Base-by-base conservation (phyloP, 345 rosid genomes). In the Bruguiera sexangula region DNA sequence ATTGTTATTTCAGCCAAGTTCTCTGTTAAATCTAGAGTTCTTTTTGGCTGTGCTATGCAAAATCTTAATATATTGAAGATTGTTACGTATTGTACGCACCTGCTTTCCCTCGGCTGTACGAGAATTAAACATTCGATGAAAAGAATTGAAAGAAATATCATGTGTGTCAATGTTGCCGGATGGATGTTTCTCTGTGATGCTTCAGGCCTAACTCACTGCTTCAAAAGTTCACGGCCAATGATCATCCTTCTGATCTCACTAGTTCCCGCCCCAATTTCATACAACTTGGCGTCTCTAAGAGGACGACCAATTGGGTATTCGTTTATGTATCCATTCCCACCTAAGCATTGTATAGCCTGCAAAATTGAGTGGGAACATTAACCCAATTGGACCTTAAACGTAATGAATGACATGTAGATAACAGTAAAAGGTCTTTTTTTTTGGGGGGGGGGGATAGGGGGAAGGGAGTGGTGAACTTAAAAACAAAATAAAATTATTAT, bases 331-430 rank as follows among this genome's bases (percentile, higher is more conserved):
- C 97, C 97, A 36, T 94, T 91, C 22, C 98, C 97, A 1, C 98
- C 97, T 78, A 94, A 74, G 79, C 98, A 94, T 74, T 94, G 98
- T 83, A 94, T 87, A 7, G 98, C 98, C 98, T 89, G 88, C 77
- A 82, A 77, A 73, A 56, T 22, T 34, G 26, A 60, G 37, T 32
- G 24, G 1, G 32, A 63, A 67, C 21, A 50, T 53, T 30, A 62
- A 62, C 71, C 20, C 34, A 60, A 51, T 68, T 53, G 8, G 48
- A 48, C 43, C 43, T 16, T 43, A 55, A 16, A 30, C 34, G 21
- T 9, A 60, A 22, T 36, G 8, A 20, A 16, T 6, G 32, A 8
- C 58, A 43, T 37, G 43, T 37, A 6, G 43, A 1, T 7, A 37
- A 8, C 43, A 37, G 43, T 10, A 37, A 37, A 37, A 37, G 43